Conservation (phyloP, 148 eudicot genomes). For the Fagopyrum tataricum region DNA sequence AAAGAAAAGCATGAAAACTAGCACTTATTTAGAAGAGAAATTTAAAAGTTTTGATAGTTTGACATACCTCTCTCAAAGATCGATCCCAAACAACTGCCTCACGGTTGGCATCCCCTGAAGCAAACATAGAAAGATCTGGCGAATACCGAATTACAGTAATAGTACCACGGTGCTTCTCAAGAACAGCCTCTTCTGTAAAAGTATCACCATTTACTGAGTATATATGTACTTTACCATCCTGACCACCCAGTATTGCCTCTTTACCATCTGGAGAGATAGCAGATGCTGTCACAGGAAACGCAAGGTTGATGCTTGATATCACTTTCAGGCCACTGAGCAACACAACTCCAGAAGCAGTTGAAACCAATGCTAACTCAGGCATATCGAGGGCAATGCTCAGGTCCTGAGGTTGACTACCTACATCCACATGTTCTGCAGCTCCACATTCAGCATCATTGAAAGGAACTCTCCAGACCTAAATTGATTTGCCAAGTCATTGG, state of each 20-base stretch:
- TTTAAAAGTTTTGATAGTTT: not conserved
- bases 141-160: constrained; percentile 83
- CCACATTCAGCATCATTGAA: constrained; percentile 62
- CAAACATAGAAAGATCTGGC: constrained; percentile 89
- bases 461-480: constrained; percentile 83
- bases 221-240: constrained; percentile 81
- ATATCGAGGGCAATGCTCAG: constrained; percentile 57
- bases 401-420: constrained; percentile 88
- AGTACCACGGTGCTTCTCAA: constrained; percentile 88
- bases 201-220: constrained; percentile 69
- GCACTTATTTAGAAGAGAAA: not conserved
- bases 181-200: constrained; percentile 70
- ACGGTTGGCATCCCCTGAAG: constrained; percentile 83
- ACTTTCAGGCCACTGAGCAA: constrained; percentile 62
- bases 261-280: constrained; percentile 75
- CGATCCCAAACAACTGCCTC: constrained; percentile 98
- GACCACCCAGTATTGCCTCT: constrained; percentile 79
- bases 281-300: constrained; percentile 71
- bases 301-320: constrained; percentile 58
- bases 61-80: constrained; percentile 60
- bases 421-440: constrained; percentile 55
- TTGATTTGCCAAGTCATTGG: not conserved
- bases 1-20: not conserved
- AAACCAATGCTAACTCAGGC: constrained; percentile 61
- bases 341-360: constrained; percentile 71